Base-by-base conservation (phyloP, 805 yeast genomes). In the Blastobotrys mokoenaii region DNA sequence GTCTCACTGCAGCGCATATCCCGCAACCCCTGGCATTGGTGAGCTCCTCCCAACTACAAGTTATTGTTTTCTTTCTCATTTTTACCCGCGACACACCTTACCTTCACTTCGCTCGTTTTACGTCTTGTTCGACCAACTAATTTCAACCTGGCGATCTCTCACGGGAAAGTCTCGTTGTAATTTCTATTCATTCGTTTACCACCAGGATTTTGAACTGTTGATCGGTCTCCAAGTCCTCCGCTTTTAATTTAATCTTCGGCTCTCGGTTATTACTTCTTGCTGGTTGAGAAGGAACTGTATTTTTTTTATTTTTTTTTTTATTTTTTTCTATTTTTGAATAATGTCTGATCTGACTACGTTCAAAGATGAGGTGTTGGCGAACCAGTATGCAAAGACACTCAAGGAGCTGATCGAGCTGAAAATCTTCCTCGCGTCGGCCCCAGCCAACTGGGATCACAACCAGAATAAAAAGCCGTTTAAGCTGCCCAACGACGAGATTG, bases 361-460 rank as follows among this genome's bases (percentile, higher is more conserved):
- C 7, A 12, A 16, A 25, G 35, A 39, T 12, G 31, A 31, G 12
- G 16, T 11, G 14, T 14, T 30, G 30, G 37, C 37, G 17, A 20
- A 31, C 43, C 37, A 31, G 22, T 31, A 31, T 31, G 25, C 42
- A 15, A 40, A 40, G 42, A 40, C 42, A 4, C 37, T 40, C 5
- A 14, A 31, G 25, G 30, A 40, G 27, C 37, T 30, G 15, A 31
- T 40, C 33, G 30, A 17, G 14, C 25, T 89, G 53, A 86, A 87
- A 67, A 82, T 82, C 65, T 90, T 90, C 58, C 67, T 90, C 39
- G 85, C 87, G 2, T 86, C 96, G 0, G 97, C 97, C 0, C 97
- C 98, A 0, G 90, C 93, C 3, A 84, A 82, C 57, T 90, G 97
- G 95, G 87, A 80, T 59, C 84, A 80, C 48, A 80, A 82, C 54